These are phyloP conservation scores for Taphrina pruni DNA, from an alignment of 1,139 yeast species.

Conservation along the genomic window DNA sequence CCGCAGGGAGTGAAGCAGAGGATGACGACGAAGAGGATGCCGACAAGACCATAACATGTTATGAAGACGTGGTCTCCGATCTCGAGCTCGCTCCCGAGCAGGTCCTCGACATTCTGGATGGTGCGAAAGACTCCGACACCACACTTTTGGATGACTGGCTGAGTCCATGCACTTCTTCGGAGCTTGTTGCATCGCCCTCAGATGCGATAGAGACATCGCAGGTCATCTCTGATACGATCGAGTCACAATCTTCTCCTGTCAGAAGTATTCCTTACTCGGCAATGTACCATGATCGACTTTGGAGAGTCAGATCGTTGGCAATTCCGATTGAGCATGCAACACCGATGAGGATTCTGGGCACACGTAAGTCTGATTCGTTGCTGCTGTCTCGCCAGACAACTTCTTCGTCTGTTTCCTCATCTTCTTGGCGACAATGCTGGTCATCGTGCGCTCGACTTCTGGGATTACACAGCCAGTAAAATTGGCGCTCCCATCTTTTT, in stretches of 20 bases:
- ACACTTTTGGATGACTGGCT: not conserved
- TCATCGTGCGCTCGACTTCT: not conserved
- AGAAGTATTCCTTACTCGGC: not conserved
- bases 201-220: not conserved
- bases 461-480: not conserved
- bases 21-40: slow-evolving; percentile 1
- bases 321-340: not conserved
- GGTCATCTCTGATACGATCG: not conserved
- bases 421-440: slow-evolving; percentile 10
- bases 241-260: not conserved
- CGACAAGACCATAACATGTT: slow-evolving; percentile 10
- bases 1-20: not conserved
- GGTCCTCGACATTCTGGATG: not conserved
- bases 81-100: slow-evolving; percentile 1
- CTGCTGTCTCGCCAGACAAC: not conserved
- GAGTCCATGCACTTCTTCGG: not conserved
- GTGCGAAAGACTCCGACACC: not conserved
- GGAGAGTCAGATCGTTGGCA: slow-evolving; percentile 4
- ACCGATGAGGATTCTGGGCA: not conserved
- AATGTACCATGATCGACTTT: slow-evolving; percentile 2
- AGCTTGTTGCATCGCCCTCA: not conserved
- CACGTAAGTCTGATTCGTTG: not conserved
- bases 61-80: not conserved
- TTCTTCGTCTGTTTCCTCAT: not conserved
- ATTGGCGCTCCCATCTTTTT: not conserved